Evolutionary conservation across 2,329 filamentous ascomycete species (phyloP).

Genomic region (Coniochaeta prunicola): DNA sequence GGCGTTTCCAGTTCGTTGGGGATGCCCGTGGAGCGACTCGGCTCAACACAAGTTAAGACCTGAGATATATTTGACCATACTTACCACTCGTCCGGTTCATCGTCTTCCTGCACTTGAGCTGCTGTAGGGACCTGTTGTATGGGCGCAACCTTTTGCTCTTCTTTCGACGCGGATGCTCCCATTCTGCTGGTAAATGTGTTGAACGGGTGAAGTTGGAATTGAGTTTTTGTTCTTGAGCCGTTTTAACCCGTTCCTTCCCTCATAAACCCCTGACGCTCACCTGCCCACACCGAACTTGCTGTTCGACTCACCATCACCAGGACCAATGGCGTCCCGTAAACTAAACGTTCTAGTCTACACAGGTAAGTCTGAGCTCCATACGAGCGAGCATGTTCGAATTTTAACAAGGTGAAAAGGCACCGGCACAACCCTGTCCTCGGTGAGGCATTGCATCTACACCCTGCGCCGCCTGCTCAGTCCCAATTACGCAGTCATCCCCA

Average conservation of each 20-base stretch:
- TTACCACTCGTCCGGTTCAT: constrained; percentile 95
- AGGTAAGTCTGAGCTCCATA: constrained; percentile 41
- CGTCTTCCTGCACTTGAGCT: constrained; percentile 51
- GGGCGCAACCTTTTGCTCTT: constrained; percentile 14
- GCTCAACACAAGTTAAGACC: background rate
- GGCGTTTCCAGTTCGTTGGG: background rate
- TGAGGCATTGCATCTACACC: constrained; percentile 81
- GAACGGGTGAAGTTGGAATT: background rate
- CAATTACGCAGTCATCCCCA: constrained; percentile 86
- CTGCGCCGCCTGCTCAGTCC: constrained; percentile 80
- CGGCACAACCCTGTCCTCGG: constrained; percentile 80
- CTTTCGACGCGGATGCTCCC: constrained; percentile 47
- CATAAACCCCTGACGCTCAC: background rate
- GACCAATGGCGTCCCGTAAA: constrained; percentile 56
- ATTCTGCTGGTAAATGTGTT: constrained; percentile 26
- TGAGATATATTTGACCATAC: constrained; percentile 15
- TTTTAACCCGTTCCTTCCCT: background rate
- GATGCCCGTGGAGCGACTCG: background rate
- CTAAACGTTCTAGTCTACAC: constrained; percentile 93
- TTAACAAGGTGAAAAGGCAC: constrained; percentile 49
- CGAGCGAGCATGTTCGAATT: background rate
- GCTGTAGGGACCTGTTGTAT: constrained; percentile 24
- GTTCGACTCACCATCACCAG: background rate
- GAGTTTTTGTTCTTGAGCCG: background rate
- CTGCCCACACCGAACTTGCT: background rate